phyloP scores from a whole-genome alignment of 257 asterid genomes.

The Solanum dulcamara region DNA sequence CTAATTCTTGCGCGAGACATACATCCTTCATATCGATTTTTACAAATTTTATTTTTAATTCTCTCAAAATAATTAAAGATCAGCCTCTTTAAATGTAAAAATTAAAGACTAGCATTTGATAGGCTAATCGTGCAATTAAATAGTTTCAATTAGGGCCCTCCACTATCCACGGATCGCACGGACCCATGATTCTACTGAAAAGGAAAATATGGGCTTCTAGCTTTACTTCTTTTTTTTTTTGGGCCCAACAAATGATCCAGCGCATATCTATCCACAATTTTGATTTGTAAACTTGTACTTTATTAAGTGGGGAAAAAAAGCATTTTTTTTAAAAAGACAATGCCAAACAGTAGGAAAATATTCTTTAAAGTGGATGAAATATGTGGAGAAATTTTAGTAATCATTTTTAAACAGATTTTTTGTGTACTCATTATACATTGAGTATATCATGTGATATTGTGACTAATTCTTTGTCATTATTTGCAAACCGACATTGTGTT shows the following conservation, averaged over 20 bases:
- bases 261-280: background rate
- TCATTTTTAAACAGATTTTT: background rate
- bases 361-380: background rate
- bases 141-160: background rate
- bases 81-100: background rate
- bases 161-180: background rate
- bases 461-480: background rate
- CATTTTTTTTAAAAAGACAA: background rate
- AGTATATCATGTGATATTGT: background rate
- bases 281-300: background rate
- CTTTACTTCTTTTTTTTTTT: background rate
- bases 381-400: background rate
- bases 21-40: background rate
- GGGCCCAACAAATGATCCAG: background rate
- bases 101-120: background rate
- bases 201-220: background rate
- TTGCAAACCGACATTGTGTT: background rate
- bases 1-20: background rate
- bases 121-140: background rate
- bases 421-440: background rate
- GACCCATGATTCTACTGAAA: background rate
- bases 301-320: background rate
- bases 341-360: background rate
- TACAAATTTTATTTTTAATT: no score
- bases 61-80: background rate